Base-by-base conservation (phyloP, 1,284 basidiomycete genomes). In the Pulveroboletus ridleyi region DNA sequence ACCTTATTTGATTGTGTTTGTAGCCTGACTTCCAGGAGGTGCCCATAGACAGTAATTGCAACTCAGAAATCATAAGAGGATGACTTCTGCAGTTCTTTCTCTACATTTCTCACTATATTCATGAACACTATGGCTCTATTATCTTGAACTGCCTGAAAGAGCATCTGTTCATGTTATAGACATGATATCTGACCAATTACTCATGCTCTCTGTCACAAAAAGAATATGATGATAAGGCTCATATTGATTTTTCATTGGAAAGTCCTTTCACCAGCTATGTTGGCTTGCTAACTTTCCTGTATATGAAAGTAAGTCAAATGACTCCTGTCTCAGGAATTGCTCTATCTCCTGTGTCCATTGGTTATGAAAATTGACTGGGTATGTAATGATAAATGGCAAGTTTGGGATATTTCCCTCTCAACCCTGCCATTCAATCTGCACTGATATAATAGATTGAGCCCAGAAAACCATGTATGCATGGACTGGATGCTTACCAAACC, bases 291-390 rank as follows among this genome's bases (percentile, higher is more conserved):
- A 35, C 23, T 62, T 61, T 4, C 66, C 50, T 0, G n/a, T 14
- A 3, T 67, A 67, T 0, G 58, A 59, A 2, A 67, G 44, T 0
- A 67, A 13, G 9, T 67, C 53, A 4, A 67, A 67, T 0, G 42
- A 22, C 0, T 9, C 13, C 0, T n/a, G 3, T 25, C 33, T 29
- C 6, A 67, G 25, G 11, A 67, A 67, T 3, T 35, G 10, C 23
- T 67, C 42, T 4, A 67, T 42, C 17, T 67, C 59, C 6, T 25
- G 3, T 0, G 4, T n/a, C 66, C 66, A 67, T 20, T 67, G 66
- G 1, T 47, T 22, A 20, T 55, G 61, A 5, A 67, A 50, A 10
- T 58, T 67, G 0, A 64, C 52, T 0, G 58, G 66, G 50, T 61
- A 63, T 6, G 67, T 9, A 2, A 67, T 67, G 2, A 67, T 3